Conservation (phyloP, 495 filamentous ascomycete genomes). For the Annulohypoxylon stygium region DNA sequence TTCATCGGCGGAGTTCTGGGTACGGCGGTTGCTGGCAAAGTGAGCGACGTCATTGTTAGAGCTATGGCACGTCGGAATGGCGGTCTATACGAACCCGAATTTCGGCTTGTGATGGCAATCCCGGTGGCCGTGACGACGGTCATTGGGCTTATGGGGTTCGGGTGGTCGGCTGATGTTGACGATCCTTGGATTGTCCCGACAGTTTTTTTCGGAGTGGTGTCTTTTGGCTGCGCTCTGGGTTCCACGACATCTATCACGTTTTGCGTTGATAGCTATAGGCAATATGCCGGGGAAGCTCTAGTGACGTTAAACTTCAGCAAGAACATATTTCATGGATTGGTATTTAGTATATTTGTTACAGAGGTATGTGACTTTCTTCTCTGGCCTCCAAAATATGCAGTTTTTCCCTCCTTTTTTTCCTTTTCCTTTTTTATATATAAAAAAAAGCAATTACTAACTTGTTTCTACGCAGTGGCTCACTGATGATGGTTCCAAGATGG, state of each 20-base stretch:
- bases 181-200: constrained; percentile 93
- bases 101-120: constrained; percentile 89
- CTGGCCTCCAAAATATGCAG: not conserved
- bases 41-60: constrained; percentile 85
- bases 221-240: constrained; percentile 92
- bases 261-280: constrained; percentile 91
- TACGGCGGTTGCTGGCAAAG: constrained; percentile 89
- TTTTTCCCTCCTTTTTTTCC: not conserved
- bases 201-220: constrained; percentile 90
- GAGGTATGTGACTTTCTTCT: constrained; percentile 39
- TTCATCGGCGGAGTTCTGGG: constrained; percentile 92
- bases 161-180: constrained; percentile 83
- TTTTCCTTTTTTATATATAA: not conserved
- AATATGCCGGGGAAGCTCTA: constrained; percentile 94
- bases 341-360: constrained; percentile 93
- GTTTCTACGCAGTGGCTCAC: constrained; percentile 71
- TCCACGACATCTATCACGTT: constrained; percentile 97
- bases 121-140: constrained; percentile 84
- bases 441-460: not conserved
- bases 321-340: constrained; percentile 89
- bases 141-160: constrained; percentile 92
- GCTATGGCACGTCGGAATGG: constrained; percentile 86
- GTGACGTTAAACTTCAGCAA: constrained; percentile 97
- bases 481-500: constrained; percentile 77
- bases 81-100: constrained; percentile 96